Conservation (phyloP, 2,329 filamentous ascomycete species). For the Decorospora gaudefroyi region DNA sequence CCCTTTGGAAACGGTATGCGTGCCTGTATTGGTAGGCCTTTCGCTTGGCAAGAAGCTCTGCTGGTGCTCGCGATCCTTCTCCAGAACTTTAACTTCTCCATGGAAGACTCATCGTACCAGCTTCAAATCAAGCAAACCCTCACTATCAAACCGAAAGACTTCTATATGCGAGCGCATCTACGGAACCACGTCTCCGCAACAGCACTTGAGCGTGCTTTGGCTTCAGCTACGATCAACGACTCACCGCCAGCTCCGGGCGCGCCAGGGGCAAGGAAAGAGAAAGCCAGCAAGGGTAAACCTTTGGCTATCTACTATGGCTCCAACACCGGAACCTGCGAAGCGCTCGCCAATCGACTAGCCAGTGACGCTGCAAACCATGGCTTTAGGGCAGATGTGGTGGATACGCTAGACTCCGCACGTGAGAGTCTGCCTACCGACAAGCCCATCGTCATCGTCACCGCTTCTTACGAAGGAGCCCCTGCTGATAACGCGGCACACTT, state of each 20-base stretch:
- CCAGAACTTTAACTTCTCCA: slow-evolving; percentile 53
- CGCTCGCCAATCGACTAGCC: slow-evolving; percentile 47
- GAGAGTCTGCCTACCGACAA: slow-evolving; percentile 44
- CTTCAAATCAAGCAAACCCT: slow-evolving; percentile 52
- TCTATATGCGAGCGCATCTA: slow-evolving; percentile 47
- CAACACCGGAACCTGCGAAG: slow-evolving; percentile 51
- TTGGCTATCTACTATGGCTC: slow-evolving; percentile 49
- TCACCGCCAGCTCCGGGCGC: slow-evolving; percentile 13
- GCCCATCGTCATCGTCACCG: slow-evolving; percentile 48
- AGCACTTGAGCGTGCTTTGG: slow-evolving; percentile 35
- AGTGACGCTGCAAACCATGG: slow-evolving; percentile 45
- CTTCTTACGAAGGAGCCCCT: slow-evolving; percentile 51
- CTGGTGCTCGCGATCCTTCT: slow-evolving; percentile 52
- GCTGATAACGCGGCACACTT: slow-evolving; percentile 52
- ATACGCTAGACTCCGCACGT: slow-evolving; percentile 43
- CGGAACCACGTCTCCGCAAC: slow-evolving; percentile 41
- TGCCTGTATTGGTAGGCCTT: slow-evolving; percentile 59
- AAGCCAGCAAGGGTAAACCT: slow-evolving; percentile 32
- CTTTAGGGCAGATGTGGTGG: slow-evolving; percentile 43
- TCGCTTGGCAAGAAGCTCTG: slow-evolving; percentile 60
- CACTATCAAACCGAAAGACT: slow-evolving; percentile 53
- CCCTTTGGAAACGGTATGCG: slow-evolving; percentile 60
- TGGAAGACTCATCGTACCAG: slow-evolving; percentile 52
- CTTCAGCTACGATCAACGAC: slow-evolving; percentile 28
- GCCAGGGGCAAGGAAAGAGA: slow-evolving; percentile 17